Base-by-base conservation (phyloP, 2,329 filamentous ascomycete species). In the Talaromyces marneffei region DNA sequence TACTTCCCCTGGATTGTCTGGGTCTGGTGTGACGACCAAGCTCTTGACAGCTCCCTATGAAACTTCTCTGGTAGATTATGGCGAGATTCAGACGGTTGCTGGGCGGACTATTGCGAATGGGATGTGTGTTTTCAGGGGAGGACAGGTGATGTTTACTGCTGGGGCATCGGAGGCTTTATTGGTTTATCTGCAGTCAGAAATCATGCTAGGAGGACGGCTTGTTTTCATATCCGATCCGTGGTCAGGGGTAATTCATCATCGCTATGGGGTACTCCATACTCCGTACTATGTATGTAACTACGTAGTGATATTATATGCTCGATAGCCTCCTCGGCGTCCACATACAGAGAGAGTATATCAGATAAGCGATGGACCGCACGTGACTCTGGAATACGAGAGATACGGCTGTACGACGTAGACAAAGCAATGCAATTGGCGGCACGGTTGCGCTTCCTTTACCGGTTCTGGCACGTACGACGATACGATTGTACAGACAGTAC, bases 51-150 rank as follows among this genome's bases (percentile, higher is more conserved):
- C 78, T 4, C 67, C 74, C 2, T 78, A 72, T 62, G 78, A 80
- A 0, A 71, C 72, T 33, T 74, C 77, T 3, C 73, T 80, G 55
- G 74, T 77, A 42, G 81, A 83, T 63, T 68, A 75, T 54, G 79
- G 79, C 0, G 67, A 71, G 6, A 75, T 69, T 16, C 74, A 77
- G 1, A 78, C 75, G 0, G 77, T 80, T 66, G 80, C 77, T 0
- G 80, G 80, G 0, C 79, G 80, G 68, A 72, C 66, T 0, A 83
- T 81, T 66, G 73, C 67, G 2, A 74, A 83, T 65, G 78, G 72
- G 1, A 78, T 74, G 10, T 84, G 81, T 67, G 69, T 66, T 4
- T 79, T n/a, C 66, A 66, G 1, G 80, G 29, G 7, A 1, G 48
- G 29, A 6, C 16, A 35, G 29, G 48, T 9, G 81, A 83, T 67